phyloP scores from a whole-genome alignment of 192 early-diverging fungal genomes.

The Coemansia nantahalensis region DNA sequence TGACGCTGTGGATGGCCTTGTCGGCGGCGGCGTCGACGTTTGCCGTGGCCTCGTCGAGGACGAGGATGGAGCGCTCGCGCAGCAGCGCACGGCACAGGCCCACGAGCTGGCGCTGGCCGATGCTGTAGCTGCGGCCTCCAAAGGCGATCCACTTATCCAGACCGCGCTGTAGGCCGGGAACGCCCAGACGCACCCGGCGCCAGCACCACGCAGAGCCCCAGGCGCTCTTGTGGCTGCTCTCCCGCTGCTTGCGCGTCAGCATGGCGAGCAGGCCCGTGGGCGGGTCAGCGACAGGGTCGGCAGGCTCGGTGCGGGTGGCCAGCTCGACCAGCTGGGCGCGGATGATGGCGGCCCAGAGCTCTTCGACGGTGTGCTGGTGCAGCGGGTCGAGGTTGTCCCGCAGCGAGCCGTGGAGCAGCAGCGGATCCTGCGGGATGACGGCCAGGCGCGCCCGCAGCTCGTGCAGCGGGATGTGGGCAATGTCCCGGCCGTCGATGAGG shows the following conservation, averaged over 20 bases:
- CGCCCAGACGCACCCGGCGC: no score
- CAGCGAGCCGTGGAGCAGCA: slow-evolving; percentile 63
- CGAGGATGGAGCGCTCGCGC: slow-evolving; percentile 60
- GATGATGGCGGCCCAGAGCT: slow-evolving; percentile 64
- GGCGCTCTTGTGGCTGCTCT: no score
- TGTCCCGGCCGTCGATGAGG: slow-evolving; percentile 56
- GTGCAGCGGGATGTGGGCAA: slow-evolving; percentile 49
- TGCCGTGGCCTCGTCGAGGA: slow-evolving; percentile 73
- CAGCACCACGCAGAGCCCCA: no score
- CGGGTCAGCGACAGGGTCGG: no score
- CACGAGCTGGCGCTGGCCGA: slow-evolving; percentile 65
- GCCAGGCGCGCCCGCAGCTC: slow-evolving; percentile 52
- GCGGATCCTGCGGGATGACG: slow-evolving; percentile 68
- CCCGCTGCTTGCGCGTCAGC: neutral
- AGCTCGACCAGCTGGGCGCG: no score
- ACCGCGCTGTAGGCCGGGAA: no score
- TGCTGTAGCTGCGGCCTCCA: slow-evolving; percentile 56
- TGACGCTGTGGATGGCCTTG: slow-evolving; percentile 57
- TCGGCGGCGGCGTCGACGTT: slow-evolving; percentile 55
- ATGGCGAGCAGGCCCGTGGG: no score
- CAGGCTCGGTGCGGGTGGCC: no score
- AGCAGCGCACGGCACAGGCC: slow-evolving; percentile 58
- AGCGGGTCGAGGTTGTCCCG: slow-evolving; percentile 70
- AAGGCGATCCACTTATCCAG: slow-evolving; percentile 18
- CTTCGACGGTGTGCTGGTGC: slow-evolving; percentile 52